These are phyloP conservation scores for Penicillium canariense DNA, from an alignment of 495 filamentous ascomycete genomes.

Conservation along the genomic window DNA sequence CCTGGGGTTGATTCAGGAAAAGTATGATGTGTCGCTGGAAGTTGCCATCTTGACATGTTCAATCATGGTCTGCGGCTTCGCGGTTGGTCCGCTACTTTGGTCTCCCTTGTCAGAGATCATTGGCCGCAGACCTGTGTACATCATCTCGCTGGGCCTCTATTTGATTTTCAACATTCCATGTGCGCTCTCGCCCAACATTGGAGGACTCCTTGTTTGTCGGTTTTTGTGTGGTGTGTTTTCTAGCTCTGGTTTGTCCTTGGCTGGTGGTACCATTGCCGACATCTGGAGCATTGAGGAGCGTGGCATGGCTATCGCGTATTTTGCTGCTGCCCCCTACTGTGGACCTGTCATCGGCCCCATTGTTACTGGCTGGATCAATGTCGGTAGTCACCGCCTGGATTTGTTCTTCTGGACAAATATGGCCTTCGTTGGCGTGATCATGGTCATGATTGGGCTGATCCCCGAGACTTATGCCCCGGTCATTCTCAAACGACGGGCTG, in stretches of 20 bases:
- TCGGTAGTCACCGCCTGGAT: slow-evolving; percentile 53
- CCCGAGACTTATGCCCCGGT: slow-evolving; percentile 64
- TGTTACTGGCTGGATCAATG: slow-evolving; percentile 54
- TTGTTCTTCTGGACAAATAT: slow-evolving; percentile 49
- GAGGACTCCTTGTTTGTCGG: slow-evolving; percentile 52
- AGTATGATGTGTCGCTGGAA: slow-evolving; percentile 62
- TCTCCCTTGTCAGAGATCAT: slow-evolving; percentile 74
- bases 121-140: slow-evolving; percentile 60
- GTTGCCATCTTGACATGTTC: slow-evolving; percentile 56
- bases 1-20: slow-evolving; percentile 51
- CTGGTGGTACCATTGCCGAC: slow-evolving; percentile 60
- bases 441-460: slow-evolving; percentile 48
- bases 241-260: slow-evolving; percentile 58
- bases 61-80: slow-evolving; percentile 43
- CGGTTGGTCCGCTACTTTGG: slow-evolving; percentile 53
- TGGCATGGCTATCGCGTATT: slow-evolving; percentile 59
- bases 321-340: slow-evolving; percentile 52
- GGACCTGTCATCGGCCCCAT: slow-evolving; percentile 60
- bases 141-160: slow-evolving; percentile 51
- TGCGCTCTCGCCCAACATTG: slow-evolving; percentile 54
- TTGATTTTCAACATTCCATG: slow-evolving; percentile 58
- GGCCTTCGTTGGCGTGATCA: slow-evolving; percentile 43
- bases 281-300: slow-evolving; percentile 58
- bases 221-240: slow-evolving; percentile 62
- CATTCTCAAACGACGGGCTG: slow-evolving; percentile 57